phyloP scores from a whole-genome alignment of 2,329 filamentous ascomycete genomes.

The Arthrobotrys megalospora region DNA sequence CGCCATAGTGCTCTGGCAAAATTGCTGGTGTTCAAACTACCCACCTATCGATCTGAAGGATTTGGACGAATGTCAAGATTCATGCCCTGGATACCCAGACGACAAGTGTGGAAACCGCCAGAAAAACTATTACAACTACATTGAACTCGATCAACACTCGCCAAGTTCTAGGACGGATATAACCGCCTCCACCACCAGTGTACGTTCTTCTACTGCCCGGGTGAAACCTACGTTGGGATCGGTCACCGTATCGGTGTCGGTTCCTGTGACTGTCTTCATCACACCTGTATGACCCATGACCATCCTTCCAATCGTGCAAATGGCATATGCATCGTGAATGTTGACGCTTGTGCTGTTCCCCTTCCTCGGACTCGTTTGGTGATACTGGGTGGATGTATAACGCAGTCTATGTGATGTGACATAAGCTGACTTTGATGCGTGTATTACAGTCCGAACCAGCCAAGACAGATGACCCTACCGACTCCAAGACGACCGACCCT shows the following conservation, averaged over 20 bases:
- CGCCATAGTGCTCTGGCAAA: conserved; percentile 76
- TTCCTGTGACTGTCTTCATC: conserved; percentile 57
- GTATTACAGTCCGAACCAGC: neutral
- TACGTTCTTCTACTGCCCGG: conserved; percentile 58
- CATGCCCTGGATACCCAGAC: conserved; percentile 79
- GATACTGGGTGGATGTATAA: conserved; percentile 41
- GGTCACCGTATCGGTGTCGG: conserved; percentile 53
- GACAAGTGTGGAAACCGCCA: conserved; percentile 76
- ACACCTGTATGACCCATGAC: conserved; percentile 58
- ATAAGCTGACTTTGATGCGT: conserved; percentile 13
- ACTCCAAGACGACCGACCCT: conserved; percentile 8
- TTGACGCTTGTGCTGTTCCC: conserved; percentile 19
- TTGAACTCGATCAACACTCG: conserved; percentile 66
- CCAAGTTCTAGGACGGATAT: conserved; percentile 56
- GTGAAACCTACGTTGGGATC: conserved; percentile 31
- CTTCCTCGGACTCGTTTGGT: conserved; percentile 20
- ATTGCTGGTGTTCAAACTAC: conserved; percentile 83
- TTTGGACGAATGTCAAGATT: conserved; percentile 70
- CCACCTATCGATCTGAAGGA: conserved; percentile 70
- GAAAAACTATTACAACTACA: conserved; percentile 76
- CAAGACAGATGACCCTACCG: conserved; percentile 11
- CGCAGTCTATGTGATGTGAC: conserved; percentile 12
- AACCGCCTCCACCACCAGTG: conserved; percentile 55
- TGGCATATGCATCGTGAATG: conserved; percentile 10
- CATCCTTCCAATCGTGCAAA: conserved; percentile 36